Evolutionary conservation across 768 basidiomycete genomes (phyloP), one percentile per base, ranked within the genome.

Genomic region (Lepiota brunneoincarnata): DNA sequence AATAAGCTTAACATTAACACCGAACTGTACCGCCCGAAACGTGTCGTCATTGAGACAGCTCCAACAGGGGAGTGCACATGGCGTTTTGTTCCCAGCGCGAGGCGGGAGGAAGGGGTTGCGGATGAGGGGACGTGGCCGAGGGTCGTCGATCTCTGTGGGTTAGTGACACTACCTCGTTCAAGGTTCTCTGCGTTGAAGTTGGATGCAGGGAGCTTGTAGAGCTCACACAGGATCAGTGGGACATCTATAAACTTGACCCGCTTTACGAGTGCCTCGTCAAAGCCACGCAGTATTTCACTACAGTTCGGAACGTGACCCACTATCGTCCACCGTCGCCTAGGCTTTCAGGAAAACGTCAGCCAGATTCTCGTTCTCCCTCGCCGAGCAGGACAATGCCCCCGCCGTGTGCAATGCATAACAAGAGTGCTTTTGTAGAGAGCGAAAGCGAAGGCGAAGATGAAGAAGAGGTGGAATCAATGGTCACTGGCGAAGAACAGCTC

Each of bases 201-300:
- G 18, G 9, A 39, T 24, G 17, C 51, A 86, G 85, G 9, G 69
- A 79, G 67, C 64, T 67, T 1, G 67, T 79, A 49, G 65, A 78
- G 54, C 79, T 79, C 63, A 78, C 80, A 17, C 86, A 87, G 64
- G 87, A 91, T 34, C 89, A 91, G 65, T 92, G 90, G 90, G 90
- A 92, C 57, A 83, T 91, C 24, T 86, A 91, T 70, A 91, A 91
- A 63, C 76, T 92, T 6, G 90, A 92, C 63, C 82, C 86, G 2
- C 66, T 68, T n/a, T 91, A 91, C 59, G 78, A 80, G 20, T 92
- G 89, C 63, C 67, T 71, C 54, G 82, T 89, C 7, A 77, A 69
- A 28, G 64, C 65, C 31, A 68, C 69, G 49, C 77, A 80, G 7
- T 66, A 71, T 3, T 44, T 72, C 15, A 65, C 72, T 1, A 63